phyloP scores from a whole-genome alignment of 2,329 filamentous ascomycete genomes.

The Penicillium verrucosum region DNA sequence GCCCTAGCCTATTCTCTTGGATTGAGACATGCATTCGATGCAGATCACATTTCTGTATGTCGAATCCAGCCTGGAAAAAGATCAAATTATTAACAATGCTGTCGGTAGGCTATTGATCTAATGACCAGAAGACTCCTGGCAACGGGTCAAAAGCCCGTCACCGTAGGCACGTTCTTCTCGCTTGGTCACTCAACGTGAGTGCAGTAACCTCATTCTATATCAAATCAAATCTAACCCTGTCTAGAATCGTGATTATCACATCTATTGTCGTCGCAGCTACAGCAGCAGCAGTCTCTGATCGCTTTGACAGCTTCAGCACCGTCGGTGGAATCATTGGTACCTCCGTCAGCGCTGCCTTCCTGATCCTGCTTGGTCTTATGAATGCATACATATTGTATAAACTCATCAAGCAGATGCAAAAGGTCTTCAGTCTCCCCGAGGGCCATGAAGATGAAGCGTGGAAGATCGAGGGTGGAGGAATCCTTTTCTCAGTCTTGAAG shows the following conservation, averaged over 20 bases:
- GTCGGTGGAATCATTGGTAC: slow-evolving; percentile 89
- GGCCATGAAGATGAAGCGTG: slow-evolving; percentile 54
- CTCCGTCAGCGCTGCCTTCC: slow-evolving; percentile 75
- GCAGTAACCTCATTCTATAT: background rate
- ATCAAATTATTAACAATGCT: slow-evolving; percentile 32
- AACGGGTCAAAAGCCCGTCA: slow-evolving; percentile 78
- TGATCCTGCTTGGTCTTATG: slow-evolving; percentile 76
- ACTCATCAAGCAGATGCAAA: slow-evolving; percentile 65
- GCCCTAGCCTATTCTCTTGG: slow-evolving; percentile 85
- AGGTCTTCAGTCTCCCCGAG: slow-evolving; percentile 52
- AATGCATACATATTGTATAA: slow-evolving; percentile 84
- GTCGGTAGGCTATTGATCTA: slow-evolving; percentile 74
- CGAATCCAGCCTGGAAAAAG: background rate
- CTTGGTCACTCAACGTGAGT: slow-evolving; percentile 78
- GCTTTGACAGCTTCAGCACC: slow-evolving; percentile 74
- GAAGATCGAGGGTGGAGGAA: slow-evolving; percentile 72
- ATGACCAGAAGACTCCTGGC: slow-evolving; percentile 90
- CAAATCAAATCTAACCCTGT: slow-evolving; percentile 1
- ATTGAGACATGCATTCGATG: slow-evolving; percentile 90
- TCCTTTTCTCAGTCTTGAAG: slow-evolving; percentile 68
- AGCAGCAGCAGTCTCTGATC: slow-evolving; percentile 73
- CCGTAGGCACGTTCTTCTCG: slow-evolving; percentile 91
- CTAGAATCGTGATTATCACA: slow-evolving; percentile 78
- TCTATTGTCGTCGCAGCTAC: slow-evolving; percentile 91
- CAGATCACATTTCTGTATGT: slow-evolving; percentile 74